Conservation (phyloP, 345 rosid species). For the Arabis alpina region DNA sequence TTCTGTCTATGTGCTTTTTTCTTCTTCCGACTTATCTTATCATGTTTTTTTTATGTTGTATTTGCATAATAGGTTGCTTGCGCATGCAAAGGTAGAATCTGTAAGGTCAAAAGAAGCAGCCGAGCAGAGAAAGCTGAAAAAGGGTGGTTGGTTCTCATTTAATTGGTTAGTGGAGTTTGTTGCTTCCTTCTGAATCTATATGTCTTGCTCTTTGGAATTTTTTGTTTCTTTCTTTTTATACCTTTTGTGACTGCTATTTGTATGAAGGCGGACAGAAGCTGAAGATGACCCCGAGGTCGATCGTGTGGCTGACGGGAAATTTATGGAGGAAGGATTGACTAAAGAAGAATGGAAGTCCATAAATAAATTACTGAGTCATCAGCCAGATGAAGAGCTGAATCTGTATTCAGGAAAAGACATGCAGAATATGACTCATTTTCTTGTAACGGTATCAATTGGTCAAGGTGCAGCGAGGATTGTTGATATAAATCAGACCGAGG, state of each 20-base stretch:
- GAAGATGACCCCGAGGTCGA: constrained; percentile 59
- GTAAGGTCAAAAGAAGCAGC: constrained; percentile 94
- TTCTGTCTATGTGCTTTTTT: constrained; percentile 10
- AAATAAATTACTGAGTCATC: constrained; percentile 85
- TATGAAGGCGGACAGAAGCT: constrained; percentile 61
- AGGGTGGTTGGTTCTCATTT: constrained; percentile 90
- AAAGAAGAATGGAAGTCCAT: constrained; percentile 98
- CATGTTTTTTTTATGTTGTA: constrained; percentile 22
- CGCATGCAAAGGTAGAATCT: constrained; percentile 98
- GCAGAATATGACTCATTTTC: constrained; percentile 80
- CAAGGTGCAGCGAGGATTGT: constrained; percentile 89
- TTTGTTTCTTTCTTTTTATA: background rate
- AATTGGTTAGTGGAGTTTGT: constrained; percentile 62
- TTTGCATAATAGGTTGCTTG: constrained; percentile 75
- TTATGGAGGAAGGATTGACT: constrained; percentile 70
- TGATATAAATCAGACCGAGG: constrained; percentile 66
- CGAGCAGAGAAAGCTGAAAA: constrained; percentile 72
- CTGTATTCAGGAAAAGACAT: constrained; percentile 74
- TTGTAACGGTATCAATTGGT: constrained; percentile 76
- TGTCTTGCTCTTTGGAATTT: constrained; percentile 27
- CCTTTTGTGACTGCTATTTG: constrained; percentile 36
- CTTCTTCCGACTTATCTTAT: constrained; percentile 20
- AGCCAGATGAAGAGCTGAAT: constrained; percentile 75
- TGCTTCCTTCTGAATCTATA: constrained; percentile 15
- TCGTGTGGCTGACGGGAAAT: constrained; percentile 49